Base-by-base conservation (phyloP, 2,329 filamentous ascomycete genomes). In the Trichophyton benhamiae region DNA sequence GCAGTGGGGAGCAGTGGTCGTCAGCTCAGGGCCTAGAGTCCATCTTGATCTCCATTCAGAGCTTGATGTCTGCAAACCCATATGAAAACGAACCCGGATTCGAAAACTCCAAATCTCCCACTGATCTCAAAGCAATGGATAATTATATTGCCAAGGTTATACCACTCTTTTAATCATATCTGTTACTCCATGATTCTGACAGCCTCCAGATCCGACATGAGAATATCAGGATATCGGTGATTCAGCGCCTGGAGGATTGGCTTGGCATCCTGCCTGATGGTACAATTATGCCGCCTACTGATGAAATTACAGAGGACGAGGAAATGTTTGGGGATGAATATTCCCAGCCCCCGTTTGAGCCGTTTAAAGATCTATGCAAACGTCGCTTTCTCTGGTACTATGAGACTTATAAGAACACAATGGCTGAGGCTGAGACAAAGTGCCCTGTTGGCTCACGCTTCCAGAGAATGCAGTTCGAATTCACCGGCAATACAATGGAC, bases 61-160 rank as follows among this genome's bases (percentile, higher is more conserved):
- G 91, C 72, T 79, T 99, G 52, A 91, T 99, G 87, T 96, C 91
- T 0, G 77, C 84, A 30, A 96, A 96, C 68, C 94, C 92, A 0
- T 97, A 96, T 74, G 89, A 94, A 71, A 96, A 97, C 68, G 94
- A 99, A 72, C 94, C 94, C 1, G 94, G 94, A 4, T 96, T 89
- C 67, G 92, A 97, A 72, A 82, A 87, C 63, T 83, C 86, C 11
- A 87, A 86, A 53, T 80, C 82, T 7, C 75, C 80, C 0, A 76
- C 80, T 3, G 90, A 95, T 72, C 87, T 88, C 74, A 84, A 85
- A 72, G 81, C 85, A 62, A 88, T 91, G 72, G 81, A 82, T 64
- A 79, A 83, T 8, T 96, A 96, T 69, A 81, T 88, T 11, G 83
- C 86, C 58, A 96, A 96, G 82, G 88, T 89, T 72, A 63, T 42